These are phyloP conservation scores for Tricholoma sp. DNA, from an alignment of 768 basidiomycete genomes.

Conservation along the genomic window DNA sequence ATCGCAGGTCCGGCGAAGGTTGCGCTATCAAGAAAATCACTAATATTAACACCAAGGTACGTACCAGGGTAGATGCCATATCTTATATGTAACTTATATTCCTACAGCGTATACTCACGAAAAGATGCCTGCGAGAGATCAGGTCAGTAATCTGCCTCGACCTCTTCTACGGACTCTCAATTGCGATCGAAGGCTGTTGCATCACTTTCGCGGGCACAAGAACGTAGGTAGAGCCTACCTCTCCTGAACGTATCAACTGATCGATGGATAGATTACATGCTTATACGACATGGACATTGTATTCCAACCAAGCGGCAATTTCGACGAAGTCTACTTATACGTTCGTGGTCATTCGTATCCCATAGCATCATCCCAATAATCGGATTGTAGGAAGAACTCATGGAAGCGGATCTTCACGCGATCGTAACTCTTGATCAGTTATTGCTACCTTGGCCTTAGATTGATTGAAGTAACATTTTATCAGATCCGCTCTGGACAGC, in stretches of 20 bases:
- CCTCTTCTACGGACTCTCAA: neutral
- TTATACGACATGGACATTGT: constrained; percentile 99
- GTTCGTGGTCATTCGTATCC: constrained; percentile 36
- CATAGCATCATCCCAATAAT: constrained; percentile 4
- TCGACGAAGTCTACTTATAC: constrained; percentile 95
- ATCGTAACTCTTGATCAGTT: constrained; percentile 54
- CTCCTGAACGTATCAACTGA: constrained; percentile 4
- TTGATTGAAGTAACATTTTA: neutral
- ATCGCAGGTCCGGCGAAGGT: constrained; percentile 78
- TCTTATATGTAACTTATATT: constrained; percentile 15
- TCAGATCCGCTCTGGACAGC: constrained; percentile 82
- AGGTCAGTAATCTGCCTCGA: constrained; percentile 44
- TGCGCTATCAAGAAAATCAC: constrained; percentile 97
- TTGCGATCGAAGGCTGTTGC: constrained; percentile 58
- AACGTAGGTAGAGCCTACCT: constrained; percentile 55
- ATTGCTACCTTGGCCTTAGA: neutral
- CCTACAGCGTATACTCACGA: constrained; percentile 84
- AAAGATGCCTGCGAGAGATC: constrained; percentile 94
- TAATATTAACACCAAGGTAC: constrained; percentile 85
- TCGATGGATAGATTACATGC: constrained; percentile 72
- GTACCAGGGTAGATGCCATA: neutral
- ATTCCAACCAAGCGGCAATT: constrained; percentile 85
- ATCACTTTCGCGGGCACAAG: constrained; percentile 99
- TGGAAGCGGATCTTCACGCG: constrained; percentile 99
- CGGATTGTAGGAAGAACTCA: constrained; percentile 81